Conservation (phyloP, 805 yeast genomes). For the Candida piceae region DNA sequence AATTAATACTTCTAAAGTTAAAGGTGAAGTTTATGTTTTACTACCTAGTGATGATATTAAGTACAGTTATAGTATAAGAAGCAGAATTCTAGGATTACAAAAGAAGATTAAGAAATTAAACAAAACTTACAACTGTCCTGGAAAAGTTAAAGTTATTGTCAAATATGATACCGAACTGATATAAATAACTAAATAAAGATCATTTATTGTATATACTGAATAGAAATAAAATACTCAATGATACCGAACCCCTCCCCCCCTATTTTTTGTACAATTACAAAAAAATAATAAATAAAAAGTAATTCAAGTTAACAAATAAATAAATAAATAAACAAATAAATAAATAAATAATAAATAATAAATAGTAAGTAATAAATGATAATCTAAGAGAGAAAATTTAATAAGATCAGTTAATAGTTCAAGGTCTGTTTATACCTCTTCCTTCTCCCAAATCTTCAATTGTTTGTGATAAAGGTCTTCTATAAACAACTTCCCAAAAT, state of each 20-base stretch:
- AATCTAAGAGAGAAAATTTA: too few species aligned
- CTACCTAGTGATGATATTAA: conserved; percentile 48
- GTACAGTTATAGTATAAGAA: conserved; percentile 54
- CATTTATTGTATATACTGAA: neutral
- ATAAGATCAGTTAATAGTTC: neutral
- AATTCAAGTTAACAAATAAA: too few species aligned
- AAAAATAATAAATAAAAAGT: too few species aligned
- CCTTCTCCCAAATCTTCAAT: conserved; percentile 70
- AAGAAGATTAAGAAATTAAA: conserved; percentile 54
- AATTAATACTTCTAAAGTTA: conserved; percentile 29
- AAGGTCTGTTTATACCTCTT: conserved; percentile 44
- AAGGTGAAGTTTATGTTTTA: conserved; percentile 27
- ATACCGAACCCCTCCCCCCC: too few species aligned
- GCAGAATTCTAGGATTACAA: conserved; percentile 54
- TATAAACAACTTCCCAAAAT: conserved; percentile 76
- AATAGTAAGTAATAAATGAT: too few species aligned
- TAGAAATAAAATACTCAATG: neutral
- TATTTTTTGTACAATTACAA: too few species aligned
- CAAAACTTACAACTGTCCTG: conserved; percentile 39
- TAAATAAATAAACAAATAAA: too few species aligned
- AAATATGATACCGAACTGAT: conserved; percentile 28
- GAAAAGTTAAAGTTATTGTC: conserved; percentile 48
- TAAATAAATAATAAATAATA: too few species aligned
- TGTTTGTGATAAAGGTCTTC: conserved; percentile 80
- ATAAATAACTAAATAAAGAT: conserved; percentile 2